A percentile compares a stretch with the other conserved stretches of the same genome.
phyloP scores from a whole-genome alignment of 164 flowering plant species.

The Annona squamosa region DNA sequence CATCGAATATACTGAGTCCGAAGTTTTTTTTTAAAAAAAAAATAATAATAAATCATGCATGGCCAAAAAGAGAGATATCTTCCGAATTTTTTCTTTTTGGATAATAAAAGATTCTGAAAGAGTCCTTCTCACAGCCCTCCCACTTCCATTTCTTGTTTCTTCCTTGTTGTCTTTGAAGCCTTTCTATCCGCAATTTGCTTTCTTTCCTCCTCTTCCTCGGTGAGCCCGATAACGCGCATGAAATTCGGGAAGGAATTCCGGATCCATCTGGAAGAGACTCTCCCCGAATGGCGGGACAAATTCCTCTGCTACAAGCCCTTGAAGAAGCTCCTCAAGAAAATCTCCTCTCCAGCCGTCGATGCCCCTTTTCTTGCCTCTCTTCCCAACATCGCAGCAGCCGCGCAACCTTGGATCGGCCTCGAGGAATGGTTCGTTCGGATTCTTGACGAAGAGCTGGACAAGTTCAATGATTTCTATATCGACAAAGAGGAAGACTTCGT shows the following conservation, averaged over 20 bases:
- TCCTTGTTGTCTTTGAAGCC: too few relatives aligned
- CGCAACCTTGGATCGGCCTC: slow-evolving; percentile 20
- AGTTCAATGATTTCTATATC: slow-evolving; percentile 80
- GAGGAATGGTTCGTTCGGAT: slow-evolving; percentile 64
- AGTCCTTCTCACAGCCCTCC: too few relatives aligned
- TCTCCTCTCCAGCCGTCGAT: slow-evolving; percentile 14
- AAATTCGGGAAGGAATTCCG: slow-evolving; percentile 78
- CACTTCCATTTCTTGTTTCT: too few relatives aligned
- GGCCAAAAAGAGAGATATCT: too few relatives aligned
- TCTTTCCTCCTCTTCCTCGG: background rate
- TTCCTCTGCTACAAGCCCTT: slow-evolving; percentile 72
- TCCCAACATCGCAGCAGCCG: background rate
- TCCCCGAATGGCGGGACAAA: slow-evolving; percentile 89
- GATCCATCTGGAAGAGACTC: slow-evolving; percentile 67
- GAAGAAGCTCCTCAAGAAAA: slow-evolving; percentile 63
- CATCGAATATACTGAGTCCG: too few relatives aligned
- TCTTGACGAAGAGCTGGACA: slow-evolving; percentile 66
- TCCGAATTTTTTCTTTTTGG: too few relatives aligned
- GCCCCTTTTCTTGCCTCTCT: background rate
- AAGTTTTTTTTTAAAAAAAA: too few relatives aligned
- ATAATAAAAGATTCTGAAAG: too few relatives aligned
- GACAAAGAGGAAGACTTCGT: slow-evolving; percentile 80
- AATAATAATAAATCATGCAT: too few relatives aligned
- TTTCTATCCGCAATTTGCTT: background rate
- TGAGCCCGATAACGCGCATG: slow-evolving; percentile 21